Base-by-base conservation (phyloP, 306 rosid genomes). In the Mucuna pruriens region DNA sequence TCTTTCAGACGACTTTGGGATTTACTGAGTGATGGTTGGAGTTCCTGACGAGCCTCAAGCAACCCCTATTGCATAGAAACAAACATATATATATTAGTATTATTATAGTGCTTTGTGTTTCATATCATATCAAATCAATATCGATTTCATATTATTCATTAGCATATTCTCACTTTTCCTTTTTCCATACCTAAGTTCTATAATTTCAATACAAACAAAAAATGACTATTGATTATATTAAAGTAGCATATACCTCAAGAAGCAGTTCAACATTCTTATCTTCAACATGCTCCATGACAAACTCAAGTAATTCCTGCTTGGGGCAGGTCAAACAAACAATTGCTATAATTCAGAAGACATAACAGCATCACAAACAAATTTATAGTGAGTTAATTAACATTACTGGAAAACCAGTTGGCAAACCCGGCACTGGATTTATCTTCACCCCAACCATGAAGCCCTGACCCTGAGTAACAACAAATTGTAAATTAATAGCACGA, bases 381-480 rank as follows among this genome's bases (percentile, higher is more conserved):
- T 45, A 77, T 15, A 80, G 64, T 58, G 77, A 82, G 80, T 72
- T 63, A 70, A 69, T 74, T 9, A 83, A 86, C 78, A 81, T 92
- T 86, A 95, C 99, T 2, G 89, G 88, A 82, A 95, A 91, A 77
- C 88, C 97, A 81, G 93, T 85, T 12, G 99, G 99, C 90, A 95
- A 80, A 88, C 97, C 99, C 74, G 97, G 49, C 80, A 95, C 87
- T 22, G 99, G 91, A 87, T 93, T 95, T 82, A 95, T 85, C 85
- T 93, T 58, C 88, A 95, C 99, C 48, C 99, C 99, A 34, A 95
- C 99, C 99, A 95, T 95, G 93, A 95, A 95, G 82, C 98, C 99
- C 87, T 93, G 91, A 88, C 99, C 99, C 99, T 95, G 89, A 83
- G 85, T 81, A 85, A 63, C 54, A 62, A 75, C 42, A 57, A 34